phyloP scores from a whole-genome alignment of 1,284 basidiomycete genomes.

The Puccinia sorghi region DNA sequence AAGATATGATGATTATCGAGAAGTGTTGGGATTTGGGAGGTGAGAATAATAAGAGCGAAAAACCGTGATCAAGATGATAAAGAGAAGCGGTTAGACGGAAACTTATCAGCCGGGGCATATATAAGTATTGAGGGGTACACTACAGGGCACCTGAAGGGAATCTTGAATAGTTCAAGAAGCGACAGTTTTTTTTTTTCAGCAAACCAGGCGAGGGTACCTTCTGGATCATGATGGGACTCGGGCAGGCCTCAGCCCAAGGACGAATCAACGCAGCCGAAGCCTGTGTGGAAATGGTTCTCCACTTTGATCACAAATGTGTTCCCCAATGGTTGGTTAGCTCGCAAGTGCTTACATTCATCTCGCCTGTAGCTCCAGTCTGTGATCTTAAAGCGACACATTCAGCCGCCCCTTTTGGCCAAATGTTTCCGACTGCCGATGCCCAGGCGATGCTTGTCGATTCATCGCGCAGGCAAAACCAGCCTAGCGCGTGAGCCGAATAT shows the following conservation, averaged over 20 bases:
- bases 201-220: neutral
- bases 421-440: constrained; percentile 1
- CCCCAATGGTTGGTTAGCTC: neutral
- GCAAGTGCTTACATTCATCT: neutral
- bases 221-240: neutral
- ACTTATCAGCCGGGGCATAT: neutral
- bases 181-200: neutral
- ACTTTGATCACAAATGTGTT: neutral
- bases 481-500: constrained; percentile 62
- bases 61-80: constrained; percentile 28
- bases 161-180: neutral
- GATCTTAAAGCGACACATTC: neutral
- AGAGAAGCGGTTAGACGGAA: constrained; percentile 28
- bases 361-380: neutral
- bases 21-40: neutral
- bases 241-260: neutral
- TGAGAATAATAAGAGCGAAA: constrained; percentile 3
- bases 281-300: neutral
- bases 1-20: neutral
- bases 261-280: neutral
- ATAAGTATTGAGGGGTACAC: constrained; percentile 1
- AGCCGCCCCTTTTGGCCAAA: neutral
- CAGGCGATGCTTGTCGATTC: neutral
- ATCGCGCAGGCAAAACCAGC: constrained; percentile 57
- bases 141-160: neutral